A percentile compares a stretch with the other conserved stretches of the same genome.
Evolutionary conservation across 371 early-diverging fungal genomes (phyloP).

Genomic region (Phascolomyces articulosus): DNA sequence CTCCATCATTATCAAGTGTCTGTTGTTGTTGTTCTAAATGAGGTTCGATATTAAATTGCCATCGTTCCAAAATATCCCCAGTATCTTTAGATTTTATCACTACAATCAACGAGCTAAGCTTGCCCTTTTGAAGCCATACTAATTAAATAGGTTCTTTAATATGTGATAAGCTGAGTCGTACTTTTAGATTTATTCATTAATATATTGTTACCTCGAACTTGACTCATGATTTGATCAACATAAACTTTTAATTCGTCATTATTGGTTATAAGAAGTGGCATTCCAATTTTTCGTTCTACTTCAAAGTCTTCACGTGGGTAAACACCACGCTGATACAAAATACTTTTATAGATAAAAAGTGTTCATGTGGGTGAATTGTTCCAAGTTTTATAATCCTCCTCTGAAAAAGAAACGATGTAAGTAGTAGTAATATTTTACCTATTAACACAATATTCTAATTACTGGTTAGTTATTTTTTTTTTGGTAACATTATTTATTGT

Average conservation of each 20-base stretch:
- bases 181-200: too few species aligned
- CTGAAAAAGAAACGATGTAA: too few species aligned
- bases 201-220: constrained; percentile 47
- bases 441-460: constrained; percentile 75
- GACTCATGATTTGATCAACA: constrained; percentile 72
- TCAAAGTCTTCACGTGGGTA: constrained; percentile 90
- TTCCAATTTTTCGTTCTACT: constrained; percentile 78
- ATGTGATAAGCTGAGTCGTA: too few species aligned
- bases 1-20: not conserved
- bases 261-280: constrained; percentile 74
- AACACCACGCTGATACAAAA: constrained; percentile 88
- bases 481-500: not conserved
- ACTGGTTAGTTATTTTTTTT: not conserved
- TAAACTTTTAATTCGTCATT: constrained; percentile 78
- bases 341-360: constrained; percentile 49
- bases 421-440: constrained; percentile 48
- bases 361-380: too few species aligned
- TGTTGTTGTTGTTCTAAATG: constrained; percentile 17
- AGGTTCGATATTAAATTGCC: constrained; percentile 88
- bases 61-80: constrained; percentile 83
- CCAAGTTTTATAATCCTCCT: too few species aligned
- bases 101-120: constrained; percentile 82
- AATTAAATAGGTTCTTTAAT: not conserved
- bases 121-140: constrained; percentile 75
- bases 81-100: constrained; percentile 83